Base-by-base conservation (phyloP, 768 basidiomycete species). In the Russula virescens region DNA sequence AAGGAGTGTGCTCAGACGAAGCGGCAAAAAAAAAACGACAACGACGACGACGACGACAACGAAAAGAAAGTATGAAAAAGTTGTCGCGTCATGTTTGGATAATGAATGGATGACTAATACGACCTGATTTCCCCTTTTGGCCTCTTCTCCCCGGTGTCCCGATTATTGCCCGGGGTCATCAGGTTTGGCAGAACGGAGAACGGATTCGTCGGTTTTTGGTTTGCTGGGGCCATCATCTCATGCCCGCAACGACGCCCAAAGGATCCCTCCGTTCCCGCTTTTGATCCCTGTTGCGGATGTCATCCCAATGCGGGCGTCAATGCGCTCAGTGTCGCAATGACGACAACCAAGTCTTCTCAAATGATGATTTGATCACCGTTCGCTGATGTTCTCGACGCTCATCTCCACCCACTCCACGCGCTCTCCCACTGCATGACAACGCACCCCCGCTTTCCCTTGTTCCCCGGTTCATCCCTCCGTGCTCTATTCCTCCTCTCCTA, bases 381-480 rank as follows among this genome's bases (percentile, higher is more conserved):
- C 57, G 25, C 35, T 54, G 58, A 50, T 55, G 31, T 60, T 64
- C 63, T 45, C 42, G 40, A 48, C 62, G 35, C 51, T 35, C 46
- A 48, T 45, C 51, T 54, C 46, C 28, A 43, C 14, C n/a, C 52
- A 38, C 53, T n/a, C 47, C 34, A 47, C 35, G 62, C 63, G 34
- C 55, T 35, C 16, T 23, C 50, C 49, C 53, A 64, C 62, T 3
- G 52, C 64, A 66, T 66, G 62, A 58, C 62, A 53, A 63, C 57
- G 19, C n/a, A 34, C 21, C 18, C 23, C 52, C 55, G 42, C 26
- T 58, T 38, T 49, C 25, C 49, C 19, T 43, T 28, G 40, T 63
- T 25, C 42, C 31, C 42, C 40, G 31, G 57, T 7, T 28, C 31
- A 58, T 23, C 63, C 47, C 52, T 55, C 58, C 40, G 21, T 64